phyloP scores from a whole-genome alignment of 768 basidiomycete genomes.

The Imleria badia region DNA sequence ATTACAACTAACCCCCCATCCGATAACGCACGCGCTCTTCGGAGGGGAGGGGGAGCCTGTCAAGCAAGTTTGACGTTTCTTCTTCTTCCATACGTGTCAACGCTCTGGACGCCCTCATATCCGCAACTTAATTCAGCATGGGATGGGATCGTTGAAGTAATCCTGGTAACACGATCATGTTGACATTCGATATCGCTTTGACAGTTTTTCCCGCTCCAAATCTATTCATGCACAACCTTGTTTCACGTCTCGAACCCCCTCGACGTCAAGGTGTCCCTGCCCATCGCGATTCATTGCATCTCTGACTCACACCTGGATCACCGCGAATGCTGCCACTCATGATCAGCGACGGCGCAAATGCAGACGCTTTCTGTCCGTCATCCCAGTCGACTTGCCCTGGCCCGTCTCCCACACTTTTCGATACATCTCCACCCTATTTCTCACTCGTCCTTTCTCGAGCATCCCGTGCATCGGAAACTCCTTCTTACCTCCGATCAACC shows the following conservation, averaged over 20 bases:
- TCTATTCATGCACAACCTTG: conserved; percentile 1
- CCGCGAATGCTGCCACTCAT: neutral
- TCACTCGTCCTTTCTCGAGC: conserved; percentile 3
- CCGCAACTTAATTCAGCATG: conserved; percentile 10
- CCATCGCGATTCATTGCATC: neutral
- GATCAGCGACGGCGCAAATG: neutral
- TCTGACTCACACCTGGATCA: neutral
- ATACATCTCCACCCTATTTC: neutral
- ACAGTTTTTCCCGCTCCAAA: conserved; percentile 15
- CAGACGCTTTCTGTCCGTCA: neutral
- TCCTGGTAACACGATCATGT: conserved; percentile 5
- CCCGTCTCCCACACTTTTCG: conserved; percentile 4
- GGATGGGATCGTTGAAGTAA: conserved; percentile 17
- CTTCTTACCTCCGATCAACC: conserved; percentile 4
- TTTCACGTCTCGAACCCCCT: conserved; percentile 1
- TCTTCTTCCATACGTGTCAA: neutral
- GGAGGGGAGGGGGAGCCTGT: neutral
- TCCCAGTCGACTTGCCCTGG: neutral
- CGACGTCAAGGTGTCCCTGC: neutral
- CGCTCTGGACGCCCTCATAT: neutral
- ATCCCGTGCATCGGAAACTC: neutral
- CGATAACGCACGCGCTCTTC: too few species aligned
- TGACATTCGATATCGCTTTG: conserved; percentile 5
- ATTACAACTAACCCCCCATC: too few species aligned
- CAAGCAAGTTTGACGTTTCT: conserved; percentile 13